Base-by-base conservation (phyloP, 2,329 filamentous ascomycete species). In the Ascochyta clinopodiicola region DNA sequence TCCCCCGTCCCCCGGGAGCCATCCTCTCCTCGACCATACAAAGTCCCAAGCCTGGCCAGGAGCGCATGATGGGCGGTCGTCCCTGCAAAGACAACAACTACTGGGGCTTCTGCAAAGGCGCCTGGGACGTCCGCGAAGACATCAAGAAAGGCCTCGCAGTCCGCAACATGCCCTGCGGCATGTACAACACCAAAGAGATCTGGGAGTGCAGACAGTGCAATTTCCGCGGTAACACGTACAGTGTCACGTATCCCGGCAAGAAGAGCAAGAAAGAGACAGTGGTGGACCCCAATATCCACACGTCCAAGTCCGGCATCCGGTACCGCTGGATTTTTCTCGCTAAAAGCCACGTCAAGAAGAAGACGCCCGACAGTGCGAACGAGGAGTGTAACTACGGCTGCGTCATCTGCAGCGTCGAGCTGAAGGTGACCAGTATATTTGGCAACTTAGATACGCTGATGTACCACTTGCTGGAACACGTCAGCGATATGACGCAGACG, bases 41-140 rank as follows among this genome's bases (percentile, higher is more conserved):
- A 35, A 59, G 60, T 38, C 59, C 60, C 13, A 55, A 61, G 8
- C 44, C 58, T 1, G 57, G 55, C 3, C 60, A 64, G 35, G 60
- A 69, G 13, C 62, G 52, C n/a, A 71, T 70, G 62, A 71, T 76
- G 62, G 47, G 60, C 17, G 72, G 72, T 35, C 72, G 75, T 4
- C 73, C 75, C 0, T 72, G 69, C 63, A 76, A 75, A 57, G 64
- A 68, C n/a, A 77, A 77, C 59, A 67, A 72, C 55, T 77, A 76
- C 62, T 76, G 72, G 70, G 74, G 74, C 19, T 77, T 77, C 63
- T 77, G 75, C 64, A 76, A 76, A 64, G 75, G 75, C 31, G 68
- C 75, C 2, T 77, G 75, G 75, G 64, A 65, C 1, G 60, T 68
- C 2, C 69, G 74, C 31, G 71, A 73, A 57, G 71, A 75, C 13